Evolutionary conservation across 768 basidiomycete genomes (phyloP), one percentile per base, ranked within the genome.

Genomic region (Hirschioporus abietinus): DNA sequence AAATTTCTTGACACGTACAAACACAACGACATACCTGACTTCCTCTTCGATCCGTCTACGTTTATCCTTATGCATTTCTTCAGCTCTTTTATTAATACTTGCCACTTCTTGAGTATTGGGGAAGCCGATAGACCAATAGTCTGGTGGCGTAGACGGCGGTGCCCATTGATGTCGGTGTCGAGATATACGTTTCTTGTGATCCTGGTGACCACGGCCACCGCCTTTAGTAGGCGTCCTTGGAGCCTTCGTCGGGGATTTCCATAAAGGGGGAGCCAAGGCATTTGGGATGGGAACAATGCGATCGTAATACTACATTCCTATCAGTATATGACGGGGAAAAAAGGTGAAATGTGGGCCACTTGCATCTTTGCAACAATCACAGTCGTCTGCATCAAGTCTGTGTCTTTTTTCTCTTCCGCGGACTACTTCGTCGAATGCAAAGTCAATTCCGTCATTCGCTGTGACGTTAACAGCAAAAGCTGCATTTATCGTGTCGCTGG

Each of bases 41-140:
- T 93, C 91, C 65, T 72, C 76, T 69, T 87, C 86, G 7, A 93
- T 79, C 66, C 80, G 77, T 7, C 80, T 76, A 67, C 81, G 80
- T 78, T 93, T 93, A 74, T 82, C 80, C 70, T 76, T 77, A 69
- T 91, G 88, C 85, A 95, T 92, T 72, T 85, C 83, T 66, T 81
- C 82, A 9, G 95, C 95, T 66, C 78, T 78, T 67, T 79, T 77
- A 74, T 96, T 96, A 71, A 96, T 95, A 65, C 82, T 82, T 60
- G 80, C 83, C 18, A 86, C 88, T 72, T 93, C 86, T 75, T 96
- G 95, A 3, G 95, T 95, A 69, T 82, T 81, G 1, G 95, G 95
- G 74, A 98, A 96, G 1, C 91, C 93, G 66, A 96, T 95, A 66
- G 89, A 82, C 92, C 94, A 96, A 76, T 92, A 96, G 18, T 86